These are phyloP conservation scores for Athelia psychrophila DNA, from an alignment of 1,284 basidiomycete genomes.

Conservation along the genomic window DNA sequence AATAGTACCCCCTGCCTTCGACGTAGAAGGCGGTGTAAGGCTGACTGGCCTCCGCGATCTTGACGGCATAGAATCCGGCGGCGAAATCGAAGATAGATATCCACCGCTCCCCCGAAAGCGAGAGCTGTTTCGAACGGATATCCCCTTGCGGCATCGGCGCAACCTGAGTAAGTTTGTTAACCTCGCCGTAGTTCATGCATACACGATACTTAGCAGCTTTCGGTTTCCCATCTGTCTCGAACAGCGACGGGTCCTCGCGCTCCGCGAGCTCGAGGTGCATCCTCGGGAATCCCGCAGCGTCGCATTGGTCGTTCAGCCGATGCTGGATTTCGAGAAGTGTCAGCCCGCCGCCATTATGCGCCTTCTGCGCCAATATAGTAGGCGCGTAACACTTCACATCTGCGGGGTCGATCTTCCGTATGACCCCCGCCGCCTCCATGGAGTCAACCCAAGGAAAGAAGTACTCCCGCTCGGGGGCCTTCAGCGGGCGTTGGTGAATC, in stretches of 20 bases:
- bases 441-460: not conserved
- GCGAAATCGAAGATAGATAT: constrained; percentile 14
- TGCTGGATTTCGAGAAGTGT: constrained; percentile 15
- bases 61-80: constrained; percentile 15
- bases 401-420: constrained; percentile 11
- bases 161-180: constrained; percentile 12
- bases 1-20: constrained; percentile 12
- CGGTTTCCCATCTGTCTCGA: not conserved
- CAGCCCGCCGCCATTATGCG: constrained; percentile 11
- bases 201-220: constrained; percentile 10
- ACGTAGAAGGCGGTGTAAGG: constrained; percentile 16
- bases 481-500: constrained; percentile 3
- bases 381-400: constrained; percentile 17
- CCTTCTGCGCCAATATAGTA: constrained; percentile 16
- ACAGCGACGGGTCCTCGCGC: not conserved
- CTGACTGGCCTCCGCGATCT: constrained; percentile 6
- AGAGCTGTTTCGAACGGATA: constrained; percentile 11
- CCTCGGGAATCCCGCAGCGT: constrained; percentile 7
- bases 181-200: constrained; percentile 11
- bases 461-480: not conserved
- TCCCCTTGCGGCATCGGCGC: constrained; percentile 15
- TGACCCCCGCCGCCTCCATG: not conserved
- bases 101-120: constrained; percentile 11
- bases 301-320: constrained; percentile 16
- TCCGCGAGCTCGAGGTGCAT: not conserved